Base-by-base conservation (phyloP, 805 yeast species). In the Schwanniomyces vanrijiae region DNA sequence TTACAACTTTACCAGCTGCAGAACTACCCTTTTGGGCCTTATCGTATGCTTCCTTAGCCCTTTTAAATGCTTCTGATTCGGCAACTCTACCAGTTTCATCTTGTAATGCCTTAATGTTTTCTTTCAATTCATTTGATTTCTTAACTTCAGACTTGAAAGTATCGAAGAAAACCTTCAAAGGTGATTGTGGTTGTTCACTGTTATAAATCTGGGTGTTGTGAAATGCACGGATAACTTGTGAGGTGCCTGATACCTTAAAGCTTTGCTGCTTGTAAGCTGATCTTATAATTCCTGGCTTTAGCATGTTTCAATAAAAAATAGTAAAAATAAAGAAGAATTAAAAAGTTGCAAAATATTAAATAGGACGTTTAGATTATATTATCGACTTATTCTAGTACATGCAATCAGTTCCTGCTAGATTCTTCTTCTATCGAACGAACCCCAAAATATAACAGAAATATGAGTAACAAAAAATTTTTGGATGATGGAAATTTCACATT, bases 1-100 rank as follows among this genome's bases (percentile, higher is more conserved):
- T 80, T 46, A 89, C 81, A 37, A 90, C 86, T 63, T 87, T 81
- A 6, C 83, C 81, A n/a, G 83, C 77, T 33, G 87, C 87, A 16
- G 88, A 77, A 16, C 78, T 68, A 11, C 82, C 79, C 61, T 81
- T 83, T 59, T 88, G 94, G 2, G 98, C 97, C 46, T 76, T 79
- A 46, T 87, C 87, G 58, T 86, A 90, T 0, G 99, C 99, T 50
- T 90, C 97, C 62, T 87, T 86, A 28, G 99, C 99, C 59, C 80
- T 82, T 65, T 86, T 88, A 73, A 88, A 91, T 2, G 98, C 96
- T 45, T 90, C 97, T 42, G 94, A 85, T 57, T 94, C 98, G 26
- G 96, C 89, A 65, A 94, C 79, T 58, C 90, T 83, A 35, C 96
- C 98, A 3, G 97, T 89, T 55, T 95, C 98, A 69, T 91, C 97